A percentile compares a stretch with the other conserved stretches of the same genome.
Conservation (phyloP, 345 rosid genomes). For the Sisymbrium irio region DNA sequence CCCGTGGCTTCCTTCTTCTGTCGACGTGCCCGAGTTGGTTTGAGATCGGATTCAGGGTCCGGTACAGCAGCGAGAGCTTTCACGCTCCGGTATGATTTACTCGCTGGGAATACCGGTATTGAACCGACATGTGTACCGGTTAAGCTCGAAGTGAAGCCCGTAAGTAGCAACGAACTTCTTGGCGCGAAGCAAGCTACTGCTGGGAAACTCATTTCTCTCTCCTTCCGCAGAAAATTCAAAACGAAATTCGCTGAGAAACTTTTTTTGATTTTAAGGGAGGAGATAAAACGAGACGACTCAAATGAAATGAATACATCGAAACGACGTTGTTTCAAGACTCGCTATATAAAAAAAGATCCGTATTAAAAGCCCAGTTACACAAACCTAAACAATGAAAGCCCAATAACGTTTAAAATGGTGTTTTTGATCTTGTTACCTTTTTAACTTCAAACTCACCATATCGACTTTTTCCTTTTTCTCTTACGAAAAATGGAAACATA, state of each 20-base stretch:
- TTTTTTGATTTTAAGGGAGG: neutral
- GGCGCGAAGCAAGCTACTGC: constrained; percentile 23
- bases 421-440: too few species aligned
- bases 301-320: neutral
- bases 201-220: constrained; percentile 17
- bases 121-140: neutral
- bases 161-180: constrained; percentile 16
- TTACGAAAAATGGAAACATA: neutral
- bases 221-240: neutral
- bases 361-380: neutral
- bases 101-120: neutral
- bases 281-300: neutral
- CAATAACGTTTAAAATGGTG: too few species aligned
- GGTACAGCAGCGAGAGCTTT: constrained; percentile 37
- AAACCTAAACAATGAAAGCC: neutral
- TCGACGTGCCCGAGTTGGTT: constrained; percentile 16
- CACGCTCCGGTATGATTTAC: neutral
- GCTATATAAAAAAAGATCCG: too few species aligned
- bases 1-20: constrained; percentile 20
- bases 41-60: constrained; percentile 40
- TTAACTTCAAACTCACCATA: too few species aligned
- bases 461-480: too few species aligned
- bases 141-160: neutral
- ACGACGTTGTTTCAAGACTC: too few species aligned
- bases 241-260: neutral